phyloP scores from a whole-genome alignment of 2,329 filamentous ascomycete genomes.

The Aspergillus clavatus region DNA sequence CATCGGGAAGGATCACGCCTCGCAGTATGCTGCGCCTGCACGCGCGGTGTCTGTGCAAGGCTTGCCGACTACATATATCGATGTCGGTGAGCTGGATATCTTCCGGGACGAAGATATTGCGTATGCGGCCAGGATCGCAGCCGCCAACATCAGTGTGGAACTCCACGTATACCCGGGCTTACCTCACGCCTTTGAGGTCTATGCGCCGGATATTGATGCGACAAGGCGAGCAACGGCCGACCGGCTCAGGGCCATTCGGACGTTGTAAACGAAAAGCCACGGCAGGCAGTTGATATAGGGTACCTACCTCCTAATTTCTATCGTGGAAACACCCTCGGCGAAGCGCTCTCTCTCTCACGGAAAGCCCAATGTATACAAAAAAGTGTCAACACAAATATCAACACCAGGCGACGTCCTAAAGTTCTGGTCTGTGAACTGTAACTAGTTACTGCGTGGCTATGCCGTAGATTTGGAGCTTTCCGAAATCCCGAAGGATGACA shows the following conservation, averaged over 20 bases:
- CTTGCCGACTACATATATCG: constrained; percentile 44
- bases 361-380: neutral
- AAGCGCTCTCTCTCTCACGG: neutral
- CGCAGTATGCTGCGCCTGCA: constrained; percentile 35
- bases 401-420: neutral
- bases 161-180: constrained; percentile 44
- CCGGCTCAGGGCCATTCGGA: constrained; percentile 12
- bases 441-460: neutral
- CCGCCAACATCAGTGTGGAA: constrained; percentile 41
- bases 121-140: constrained; percentile 39
- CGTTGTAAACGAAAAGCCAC: constrained; percentile 1
- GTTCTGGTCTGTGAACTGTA: too few species aligned
- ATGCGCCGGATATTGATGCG: constrained; percentile 13
- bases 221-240: constrained; percentile 12
- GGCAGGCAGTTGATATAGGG: too few species aligned
- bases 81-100: constrained; percentile 42
- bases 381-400: neutral
- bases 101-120: constrained; percentile 41
- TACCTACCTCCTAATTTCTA: too few species aligned
- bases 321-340: neutral
- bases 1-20: constrained; percentile 31
- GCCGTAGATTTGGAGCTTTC: neutral
- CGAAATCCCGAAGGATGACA: neutral
- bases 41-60: constrained; percentile 34
- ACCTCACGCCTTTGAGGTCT: constrained; percentile 39